Conservation (phyloP, 768 basidiomycete species). For the Filobasidium wieringae region DNA sequence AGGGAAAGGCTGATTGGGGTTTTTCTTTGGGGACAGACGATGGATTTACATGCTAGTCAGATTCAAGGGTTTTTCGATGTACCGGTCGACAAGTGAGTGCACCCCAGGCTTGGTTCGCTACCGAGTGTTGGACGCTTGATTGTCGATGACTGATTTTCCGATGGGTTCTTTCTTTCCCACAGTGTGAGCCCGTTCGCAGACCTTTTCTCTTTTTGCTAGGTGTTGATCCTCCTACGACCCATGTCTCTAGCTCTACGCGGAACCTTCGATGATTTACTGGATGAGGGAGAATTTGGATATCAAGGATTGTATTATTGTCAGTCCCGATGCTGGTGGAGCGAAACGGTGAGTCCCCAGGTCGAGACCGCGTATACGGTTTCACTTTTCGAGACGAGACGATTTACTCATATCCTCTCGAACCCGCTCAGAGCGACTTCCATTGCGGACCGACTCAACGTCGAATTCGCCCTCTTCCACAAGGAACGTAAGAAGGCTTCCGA, state of each 20-base stretch:
- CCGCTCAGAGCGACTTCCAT: constrained; percentile 77
- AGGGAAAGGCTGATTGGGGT: not conserved
- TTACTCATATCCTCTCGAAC: not conserved
- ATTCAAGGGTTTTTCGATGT: constrained; percentile 99
- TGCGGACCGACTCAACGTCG: constrained; percentile 87
- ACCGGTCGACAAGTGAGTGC: constrained; percentile 81
- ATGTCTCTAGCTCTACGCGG: constrained; percentile 58
- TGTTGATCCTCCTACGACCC: no score
- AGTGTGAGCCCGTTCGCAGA: not conserved
- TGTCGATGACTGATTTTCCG: no score
- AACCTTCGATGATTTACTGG: constrained; percentile 86
- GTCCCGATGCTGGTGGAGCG: constrained; percentile 97
- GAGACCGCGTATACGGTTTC: constrained; percentile 18
- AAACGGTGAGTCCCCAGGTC: constrained; percentile 57
- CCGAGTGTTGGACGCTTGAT: no score
- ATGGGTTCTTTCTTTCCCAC: not conserved
- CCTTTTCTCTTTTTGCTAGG: not conserved
- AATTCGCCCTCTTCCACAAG: constrained; percentile 98
- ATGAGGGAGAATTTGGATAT: constrained; percentile 80
- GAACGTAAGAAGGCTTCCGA: constrained; percentile 68
- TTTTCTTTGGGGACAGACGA: constrained; percentile 46
- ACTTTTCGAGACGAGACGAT: not conserved
- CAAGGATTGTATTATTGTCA: constrained; percentile 85
- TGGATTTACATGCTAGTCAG: constrained; percentile 97
- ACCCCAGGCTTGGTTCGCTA: no score